Base-by-base conservation (phyloP, 2,329 filamentous ascomycete species). In the Hymenoscyphus scutula region DNA sequence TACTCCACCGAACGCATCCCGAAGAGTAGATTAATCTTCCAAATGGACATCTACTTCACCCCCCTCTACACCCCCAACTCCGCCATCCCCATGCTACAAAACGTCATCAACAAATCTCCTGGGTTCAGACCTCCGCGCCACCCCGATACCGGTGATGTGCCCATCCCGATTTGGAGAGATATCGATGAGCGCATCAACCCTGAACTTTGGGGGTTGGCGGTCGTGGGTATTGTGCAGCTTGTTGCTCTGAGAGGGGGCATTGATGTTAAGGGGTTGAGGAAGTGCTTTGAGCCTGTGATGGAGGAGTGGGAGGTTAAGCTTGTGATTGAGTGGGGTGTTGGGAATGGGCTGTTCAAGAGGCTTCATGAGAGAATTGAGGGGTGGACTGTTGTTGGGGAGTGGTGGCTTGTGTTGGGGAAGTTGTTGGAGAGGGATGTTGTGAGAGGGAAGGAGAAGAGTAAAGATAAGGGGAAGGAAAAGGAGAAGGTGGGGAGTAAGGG, bases 131-230 rank as follows among this genome's bases (percentile, higher is more conserved):
- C 82, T 0, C 45, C 45, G 7, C 10, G 19, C n/a, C 19, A 25
- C 19, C 10, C 19, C 11, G 45, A 51, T 10, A 71, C 70, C 0
- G 55, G 56, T 5, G 45, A 55, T 4, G 78, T 79, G 11, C 82
- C 84, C 51, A 77, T 91, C 3, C 90, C 90, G 0, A 81, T 91
- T 59, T 93, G 90, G 90, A 83, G 85, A 59, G 87, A 89, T 72
- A 86, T 92, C 64, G 84, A 89, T 64, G 86, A 84, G 7, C 77
- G 81, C 5, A 69, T 84, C 0, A 81, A 90, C 64, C 74, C 73
- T n/a, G 75, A 78, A 0, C 81, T 86, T 60, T 92, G 90, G 88
- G 81, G 83, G 60, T 82, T 85, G 65, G 80, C 89, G 11, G 73
- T 91, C 4, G 81, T 84, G 4, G 82, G 86, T 5, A 80, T 91